Conservation (phyloP, 352 stramenopile species). For the Globisporangium ultimum region DNA sequence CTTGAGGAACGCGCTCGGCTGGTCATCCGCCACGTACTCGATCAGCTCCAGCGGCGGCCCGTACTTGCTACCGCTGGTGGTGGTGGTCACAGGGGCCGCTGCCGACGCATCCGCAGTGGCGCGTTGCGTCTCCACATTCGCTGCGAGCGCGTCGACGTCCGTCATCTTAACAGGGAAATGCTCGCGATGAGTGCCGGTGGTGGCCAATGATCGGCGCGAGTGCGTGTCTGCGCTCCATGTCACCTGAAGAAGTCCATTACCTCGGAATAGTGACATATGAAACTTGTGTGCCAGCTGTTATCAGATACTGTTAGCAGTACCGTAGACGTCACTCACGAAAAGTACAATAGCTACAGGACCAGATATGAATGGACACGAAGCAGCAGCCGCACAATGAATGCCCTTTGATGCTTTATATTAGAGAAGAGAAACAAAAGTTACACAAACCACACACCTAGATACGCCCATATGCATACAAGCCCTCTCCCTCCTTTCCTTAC, state of each 20-base stretch:
- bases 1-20: constrained; percentile 56
- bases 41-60: constrained; percentile 14
- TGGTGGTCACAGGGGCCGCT: neutral
- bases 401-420: no score
- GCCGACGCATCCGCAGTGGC: neutral
- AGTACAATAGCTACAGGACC: no score
- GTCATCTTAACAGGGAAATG: neutral
- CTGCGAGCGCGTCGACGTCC: constrained; percentile 6
- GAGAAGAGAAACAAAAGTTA: no score
- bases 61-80: neutral
- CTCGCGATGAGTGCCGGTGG: neutral
- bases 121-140: constrained; percentile 6
- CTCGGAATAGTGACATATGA: neutral
- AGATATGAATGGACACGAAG: no score
- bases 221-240: neutral
- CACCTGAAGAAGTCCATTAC: neutral
- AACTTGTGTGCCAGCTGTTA: neutral
- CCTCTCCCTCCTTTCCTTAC: neutral
- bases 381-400: no score
- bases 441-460: no score
- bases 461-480: no score
- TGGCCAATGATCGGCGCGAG: neutral
- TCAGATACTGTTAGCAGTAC: neutral
- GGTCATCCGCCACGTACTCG: constrained; percentile 50
- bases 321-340: no score